A percentile compares a stretch with the other conserved stretches of the same genome.
phyloP scores from a whole-genome alignment of 805 yeast genomes.

The Saccharomycopsis schoenii region DNA sequence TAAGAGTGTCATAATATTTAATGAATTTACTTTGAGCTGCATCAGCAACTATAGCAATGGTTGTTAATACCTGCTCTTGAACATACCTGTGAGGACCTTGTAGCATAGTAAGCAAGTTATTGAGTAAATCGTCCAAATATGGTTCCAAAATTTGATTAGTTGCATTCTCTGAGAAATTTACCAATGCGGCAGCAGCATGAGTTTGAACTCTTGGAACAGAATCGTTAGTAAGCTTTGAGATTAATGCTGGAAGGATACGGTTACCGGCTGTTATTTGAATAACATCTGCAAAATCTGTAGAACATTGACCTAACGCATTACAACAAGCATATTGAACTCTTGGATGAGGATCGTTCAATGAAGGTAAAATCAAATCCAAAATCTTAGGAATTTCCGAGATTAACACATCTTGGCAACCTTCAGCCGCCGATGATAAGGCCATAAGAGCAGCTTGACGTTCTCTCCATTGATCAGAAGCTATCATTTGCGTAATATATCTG shows the following conservation, averaged over 20 bases:
- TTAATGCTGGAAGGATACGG: conserved; percentile 77
- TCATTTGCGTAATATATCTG: conserved; percentile 77
- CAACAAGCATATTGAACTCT: conserved; percentile 97
- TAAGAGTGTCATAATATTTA: conserved; percentile 88
- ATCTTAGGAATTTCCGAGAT: conserved; percentile 73
- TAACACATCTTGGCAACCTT: conserved; percentile 88
- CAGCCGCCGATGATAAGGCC: conserved; percentile 96
- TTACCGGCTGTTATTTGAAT: conserved; percentile 77
- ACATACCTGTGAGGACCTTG: conserved; percentile 86
- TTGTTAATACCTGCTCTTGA: conserved; percentile 94
- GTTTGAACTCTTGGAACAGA: conserved; percentile 91
- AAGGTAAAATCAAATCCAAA: conserved; percentile 75
- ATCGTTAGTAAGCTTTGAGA: conserved; percentile 62
- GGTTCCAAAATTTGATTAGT: conserved; percentile 82
- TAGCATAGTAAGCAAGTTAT: conserved; percentile 62
- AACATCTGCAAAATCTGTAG: conserved; percentile 88
- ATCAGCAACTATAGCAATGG: conserved; percentile 95
- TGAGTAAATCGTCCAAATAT: conserved; percentile 73
- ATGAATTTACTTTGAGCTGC: conserved; percentile 83
- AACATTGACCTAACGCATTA: conserved; percentile 92
- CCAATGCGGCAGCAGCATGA: conserved; percentile 97
- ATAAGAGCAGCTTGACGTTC: conserved; percentile 94
- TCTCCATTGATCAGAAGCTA: conserved; percentile 72
- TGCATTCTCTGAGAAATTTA: conserved; percentile 90
- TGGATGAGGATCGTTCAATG: conserved; percentile 78